phyloP scores from a whole-genome alignment of 139 green algal genomes.

The Chlorella sp. region DNA sequence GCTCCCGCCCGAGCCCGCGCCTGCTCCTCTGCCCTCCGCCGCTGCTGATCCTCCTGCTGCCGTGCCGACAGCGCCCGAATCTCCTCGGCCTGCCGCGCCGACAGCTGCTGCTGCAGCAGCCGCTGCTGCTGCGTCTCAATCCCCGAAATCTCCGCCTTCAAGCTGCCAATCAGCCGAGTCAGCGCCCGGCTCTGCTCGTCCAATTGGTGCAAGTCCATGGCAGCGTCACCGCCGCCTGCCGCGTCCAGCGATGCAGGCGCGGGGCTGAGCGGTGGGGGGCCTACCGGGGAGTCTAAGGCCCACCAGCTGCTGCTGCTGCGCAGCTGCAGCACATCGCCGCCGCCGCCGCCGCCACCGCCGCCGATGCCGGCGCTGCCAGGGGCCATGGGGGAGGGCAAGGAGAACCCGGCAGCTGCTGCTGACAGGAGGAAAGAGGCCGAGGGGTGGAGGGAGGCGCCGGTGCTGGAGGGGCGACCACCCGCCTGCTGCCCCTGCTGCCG shows the following conservation, averaged over 20 bases:
- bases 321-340: neutral
- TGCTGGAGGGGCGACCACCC: neutral
- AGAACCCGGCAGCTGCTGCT: neutral
- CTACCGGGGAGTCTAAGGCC: conserved; percentile 4
- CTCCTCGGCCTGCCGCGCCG: neutral
- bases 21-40: neutral
- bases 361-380: neutral
- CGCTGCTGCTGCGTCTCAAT: neutral
- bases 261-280: neutral
- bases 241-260: neutral
- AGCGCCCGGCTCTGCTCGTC: neutral
- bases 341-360: neutral
- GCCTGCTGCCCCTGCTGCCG: neutral
- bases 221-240: too few species aligned
- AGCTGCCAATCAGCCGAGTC: conserved; percentile 9
- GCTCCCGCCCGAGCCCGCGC: neutral
- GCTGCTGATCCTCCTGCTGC: neutral
- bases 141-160: neutral
- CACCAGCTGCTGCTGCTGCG: conserved; percentile 12
- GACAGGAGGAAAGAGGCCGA: conserved; percentile 14
- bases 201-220: neutral
- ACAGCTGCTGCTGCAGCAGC: neutral
- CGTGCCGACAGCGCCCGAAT: neutral
- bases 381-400: neutral
- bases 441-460: neutral